Evolutionary conservation across 768 basidiomycete species (phyloP).

Genomic region (Leucocoprinus birnbaumii): DNA sequence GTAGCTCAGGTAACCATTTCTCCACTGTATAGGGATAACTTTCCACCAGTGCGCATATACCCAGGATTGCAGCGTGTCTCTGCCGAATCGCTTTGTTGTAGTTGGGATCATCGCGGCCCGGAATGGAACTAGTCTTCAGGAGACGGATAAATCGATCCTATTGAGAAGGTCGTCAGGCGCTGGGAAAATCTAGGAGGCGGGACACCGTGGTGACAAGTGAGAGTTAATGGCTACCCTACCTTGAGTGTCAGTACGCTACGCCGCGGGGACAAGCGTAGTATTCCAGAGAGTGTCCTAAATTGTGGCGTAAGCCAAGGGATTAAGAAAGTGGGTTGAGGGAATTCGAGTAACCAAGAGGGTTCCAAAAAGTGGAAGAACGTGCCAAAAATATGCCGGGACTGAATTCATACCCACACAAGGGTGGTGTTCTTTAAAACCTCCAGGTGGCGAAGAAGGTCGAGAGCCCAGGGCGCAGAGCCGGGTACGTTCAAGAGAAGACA

Average conservation of each 20-base stretch:
- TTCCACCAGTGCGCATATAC: slow-evolving; percentile 90
- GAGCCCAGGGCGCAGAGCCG: not conserved
- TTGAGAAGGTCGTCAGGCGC: not conserved
- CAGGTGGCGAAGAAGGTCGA: not conserved
- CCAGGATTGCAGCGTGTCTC: slow-evolving; percentile 88
- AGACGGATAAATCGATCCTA: slow-evolving; percentile 81
- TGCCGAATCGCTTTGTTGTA: slow-evolving; percentile 74
- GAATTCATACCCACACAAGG: not conserved
- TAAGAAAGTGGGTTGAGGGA: not conserved
- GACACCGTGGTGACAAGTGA: not conserved
- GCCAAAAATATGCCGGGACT: slow-evolving; percentile 5
- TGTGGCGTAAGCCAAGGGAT: not conserved
- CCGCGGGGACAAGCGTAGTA: slow-evolving; percentile 77
- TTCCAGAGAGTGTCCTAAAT: slow-evolving; percentile 72
- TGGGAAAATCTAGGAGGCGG: slow-evolving; percentile 1
- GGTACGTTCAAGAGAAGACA: not conserved
- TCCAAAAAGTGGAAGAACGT: not conserved
- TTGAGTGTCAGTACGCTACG: slow-evolving; percentile 74
- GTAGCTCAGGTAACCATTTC: slow-evolving; percentile 86
- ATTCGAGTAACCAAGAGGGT: not conserved
- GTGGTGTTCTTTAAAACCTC: not conserved
- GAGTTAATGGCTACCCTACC: slow-evolving; percentile 29
- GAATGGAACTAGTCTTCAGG: slow-evolving; percentile 65
- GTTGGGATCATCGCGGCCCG: slow-evolving; percentile 54
- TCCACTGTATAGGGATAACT: slow-evolving; percentile 97